Percentiles rank a stretch among this genome's conserved stretches.
Conservation (phyloP, 306 rosid genomes). For the Trichosanthes truncata region DNA sequence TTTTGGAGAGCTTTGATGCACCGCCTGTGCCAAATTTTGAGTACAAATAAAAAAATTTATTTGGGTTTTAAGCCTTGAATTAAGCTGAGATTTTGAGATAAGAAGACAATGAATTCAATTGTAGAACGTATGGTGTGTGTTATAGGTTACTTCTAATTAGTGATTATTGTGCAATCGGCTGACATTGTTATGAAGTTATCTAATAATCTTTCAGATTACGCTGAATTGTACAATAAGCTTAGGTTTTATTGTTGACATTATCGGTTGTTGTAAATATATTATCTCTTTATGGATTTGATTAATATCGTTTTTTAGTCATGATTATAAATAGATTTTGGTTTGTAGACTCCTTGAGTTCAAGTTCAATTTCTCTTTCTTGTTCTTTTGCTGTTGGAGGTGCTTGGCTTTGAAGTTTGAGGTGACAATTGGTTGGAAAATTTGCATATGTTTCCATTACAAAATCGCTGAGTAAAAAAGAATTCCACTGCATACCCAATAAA, state of each 20-base stretch:
- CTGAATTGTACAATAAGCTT: background rate
- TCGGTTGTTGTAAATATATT: background rate
- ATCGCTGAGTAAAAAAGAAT: background rate
- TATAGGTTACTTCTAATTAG: background rate
- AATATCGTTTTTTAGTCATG: background rate
- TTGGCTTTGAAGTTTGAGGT: background rate
- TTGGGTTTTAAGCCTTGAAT: background rate
- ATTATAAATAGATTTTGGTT: background rate
- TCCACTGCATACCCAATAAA: background rate
- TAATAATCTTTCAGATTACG: background rate
- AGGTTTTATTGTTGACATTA: background rate
- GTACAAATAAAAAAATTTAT: constrained; percentile 39
- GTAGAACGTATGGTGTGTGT: constrained; percentile 6
- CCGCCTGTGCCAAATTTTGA: constrained; percentile 83
- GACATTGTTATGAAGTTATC: background rate
- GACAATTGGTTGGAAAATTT: background rate
- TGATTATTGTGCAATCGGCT: constrained; percentile 3
- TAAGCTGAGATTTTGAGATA: constrained; percentile 4
- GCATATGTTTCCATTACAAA: background rate
- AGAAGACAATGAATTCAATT: background rate
- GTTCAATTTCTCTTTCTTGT: background rate
- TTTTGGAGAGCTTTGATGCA: constrained; percentile 92
- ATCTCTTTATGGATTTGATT: background rate
- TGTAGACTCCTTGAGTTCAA: background rate
- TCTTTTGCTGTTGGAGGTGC: background rate